Evolutionary conservation across 2,329 filamentous ascomycete genomes (phyloP).

Genomic region (Colletotrichum noveboracense): DNA sequence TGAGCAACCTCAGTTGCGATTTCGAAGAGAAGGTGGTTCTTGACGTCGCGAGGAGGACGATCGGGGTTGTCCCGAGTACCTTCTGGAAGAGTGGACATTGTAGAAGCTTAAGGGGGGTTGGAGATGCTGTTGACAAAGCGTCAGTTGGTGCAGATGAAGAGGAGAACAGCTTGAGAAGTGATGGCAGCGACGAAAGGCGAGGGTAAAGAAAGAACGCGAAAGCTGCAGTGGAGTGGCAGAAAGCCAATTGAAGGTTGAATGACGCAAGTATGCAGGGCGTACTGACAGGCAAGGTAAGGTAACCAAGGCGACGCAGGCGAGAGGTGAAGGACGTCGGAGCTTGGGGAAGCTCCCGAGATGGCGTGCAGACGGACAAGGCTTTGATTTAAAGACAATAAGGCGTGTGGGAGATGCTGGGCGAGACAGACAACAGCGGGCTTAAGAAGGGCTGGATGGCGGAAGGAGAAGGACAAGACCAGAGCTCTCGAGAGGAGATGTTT

Average conservation of each 20-base stretch:
- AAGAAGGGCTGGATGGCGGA: not conserved
- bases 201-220: not conserved
- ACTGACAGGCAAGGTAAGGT: slow-evolving; percentile 4
- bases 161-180: not conserved
- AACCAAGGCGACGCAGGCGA: slow-evolving; percentile 16
- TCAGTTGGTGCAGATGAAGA: not conserved
- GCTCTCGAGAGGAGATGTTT: slow-evolving; percentile 3
- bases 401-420: not conserved
- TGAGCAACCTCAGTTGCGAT: slow-evolving; percentile 97
- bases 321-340: slow-evolving; percentile 5
- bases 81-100: slow-evolving; percentile 11
- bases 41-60: slow-evolving; percentile 70
- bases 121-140: not conserved
- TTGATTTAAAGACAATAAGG: slow-evolving; percentile 16
- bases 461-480: not conserved
- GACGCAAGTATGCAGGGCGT: slow-evolving; percentile 14
- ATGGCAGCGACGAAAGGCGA: not conserved
- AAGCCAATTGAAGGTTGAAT: slow-evolving; percentile 5
- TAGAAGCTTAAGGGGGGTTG: not conserved
- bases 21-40: slow-evolving; percentile 96
- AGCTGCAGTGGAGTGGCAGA: not conserved
- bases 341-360: slow-evolving; percentile 14
- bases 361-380: slow-evolving; percentile 11
- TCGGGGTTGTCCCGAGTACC: slow-evolving; percentile 16
- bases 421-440: not conserved